Percentiles rank a stretch among this genome's conserved stretches.
Evolutionary conservation across 2,329 filamentous ascomycete species (phyloP).

Genomic region (Neophaeococcomyces mojaviensis): DNA sequence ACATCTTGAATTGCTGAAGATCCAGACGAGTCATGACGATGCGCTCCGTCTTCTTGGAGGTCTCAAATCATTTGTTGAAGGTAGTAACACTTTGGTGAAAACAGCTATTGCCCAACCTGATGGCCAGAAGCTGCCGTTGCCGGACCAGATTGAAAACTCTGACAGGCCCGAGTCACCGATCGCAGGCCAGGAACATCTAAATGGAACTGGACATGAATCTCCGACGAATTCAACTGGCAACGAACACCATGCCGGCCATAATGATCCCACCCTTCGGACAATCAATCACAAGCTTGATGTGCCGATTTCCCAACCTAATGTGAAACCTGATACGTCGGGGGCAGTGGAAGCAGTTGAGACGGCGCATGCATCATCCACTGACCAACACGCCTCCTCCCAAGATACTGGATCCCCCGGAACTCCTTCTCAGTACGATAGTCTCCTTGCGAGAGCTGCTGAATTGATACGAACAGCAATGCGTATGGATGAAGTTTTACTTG

Average conservation of each 20-base stretch:
- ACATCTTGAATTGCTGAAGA: conserved; percentile 50
- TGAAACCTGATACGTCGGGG: neutral
- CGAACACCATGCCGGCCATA: neutral
- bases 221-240: neutral
- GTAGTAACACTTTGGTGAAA: neutral
- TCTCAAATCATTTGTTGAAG: conserved; percentile 47
- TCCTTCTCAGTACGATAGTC: neutral
- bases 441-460: neutral
- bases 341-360: neutral
- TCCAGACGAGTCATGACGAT: conserved; percentile 44
- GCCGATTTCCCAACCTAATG: neutral
- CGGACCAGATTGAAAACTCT: neutral
- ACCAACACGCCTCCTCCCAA: neutral
- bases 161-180: neutral
- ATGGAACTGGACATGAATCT: neutral
- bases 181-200: neutral
- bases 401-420: neutral
- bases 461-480: neutral
- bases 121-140: neutral
- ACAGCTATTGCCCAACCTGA: neutral
- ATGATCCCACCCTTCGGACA: neutral
- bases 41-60: conserved; percentile 48
- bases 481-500: neutral
- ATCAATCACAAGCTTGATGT: neutral
- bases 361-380: neutral